Conservation (phyloP, 768 basidiomycete species). For the Russula abietina region DNA sequence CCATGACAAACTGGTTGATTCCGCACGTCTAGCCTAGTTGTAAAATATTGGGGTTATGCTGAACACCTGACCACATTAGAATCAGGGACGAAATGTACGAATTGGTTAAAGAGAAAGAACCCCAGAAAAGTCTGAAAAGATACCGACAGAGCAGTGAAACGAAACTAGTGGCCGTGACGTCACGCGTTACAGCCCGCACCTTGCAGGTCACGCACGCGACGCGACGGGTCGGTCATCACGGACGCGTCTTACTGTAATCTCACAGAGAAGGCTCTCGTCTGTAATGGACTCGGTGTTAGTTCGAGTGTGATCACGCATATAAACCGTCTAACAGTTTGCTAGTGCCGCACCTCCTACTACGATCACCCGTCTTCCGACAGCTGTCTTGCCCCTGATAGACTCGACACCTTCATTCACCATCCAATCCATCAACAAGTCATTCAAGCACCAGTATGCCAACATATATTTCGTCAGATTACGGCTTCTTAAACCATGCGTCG, state of each 20-base stretch:
- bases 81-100: no score
- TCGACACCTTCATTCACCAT: conserved; percentile 38
- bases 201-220: background rate
- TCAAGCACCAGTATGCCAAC: conserved; percentile 66
- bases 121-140: no score
- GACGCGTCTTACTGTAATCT: background rate
- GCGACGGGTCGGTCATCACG: background rate
- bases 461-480: conserved; percentile 61
- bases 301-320: background rate
- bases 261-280: background rate
- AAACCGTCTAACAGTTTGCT: conserved; percentile 2
- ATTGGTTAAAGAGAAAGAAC: no score
- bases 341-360: conserved; percentile 8
- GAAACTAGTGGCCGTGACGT: no score
- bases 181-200: background rate
- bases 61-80: no score
- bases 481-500: conserved; percentile 43
- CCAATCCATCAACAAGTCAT: conserved; percentile 42
- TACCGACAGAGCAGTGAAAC: no score
- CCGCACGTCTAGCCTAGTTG: no score
- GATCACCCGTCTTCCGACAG: conserved; percentile 15
- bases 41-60: no score
- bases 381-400: conserved; percentile 14
- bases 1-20: no score
- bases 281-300: conserved; percentile 15